Percentiles rank a stretch among this genome's conserved stretches.
Conservation (phyloP, 768 basidiomycete genomes). For the Gloeophyllum trabeum region DNA sequence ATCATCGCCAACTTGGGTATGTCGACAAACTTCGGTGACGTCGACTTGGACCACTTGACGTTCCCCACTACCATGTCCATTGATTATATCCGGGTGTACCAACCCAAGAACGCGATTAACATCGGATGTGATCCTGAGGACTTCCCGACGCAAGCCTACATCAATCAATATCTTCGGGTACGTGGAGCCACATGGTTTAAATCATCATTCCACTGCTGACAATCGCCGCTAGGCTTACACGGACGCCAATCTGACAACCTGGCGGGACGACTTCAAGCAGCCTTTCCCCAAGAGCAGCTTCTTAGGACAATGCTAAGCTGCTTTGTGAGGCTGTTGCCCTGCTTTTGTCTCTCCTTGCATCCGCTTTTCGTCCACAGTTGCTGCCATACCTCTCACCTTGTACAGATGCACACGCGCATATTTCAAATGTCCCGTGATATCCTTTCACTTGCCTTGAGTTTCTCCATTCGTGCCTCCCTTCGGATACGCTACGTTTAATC, state of each 20-base stretch:
- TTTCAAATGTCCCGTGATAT: too few relatives aligned
- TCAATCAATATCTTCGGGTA: conserved; percentile 42
- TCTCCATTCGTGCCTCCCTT: too few relatives aligned
- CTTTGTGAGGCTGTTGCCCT: too few relatives aligned
- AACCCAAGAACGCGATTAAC: conserved; percentile 33
- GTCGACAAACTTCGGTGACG: conserved; percentile 44
- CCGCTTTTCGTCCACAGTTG: too few relatives aligned
- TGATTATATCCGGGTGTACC: conserved; percentile 79
- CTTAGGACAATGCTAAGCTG: conserved; percentile 28
- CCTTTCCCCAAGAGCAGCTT: conserved; percentile 39
- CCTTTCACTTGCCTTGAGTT: too few relatives aligned
- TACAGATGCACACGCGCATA: too few relatives aligned
- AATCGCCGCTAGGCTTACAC: conserved; percentile 59
- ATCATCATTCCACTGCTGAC: background rate
- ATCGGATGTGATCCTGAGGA: conserved; percentile 60
- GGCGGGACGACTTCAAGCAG: conserved; percentile 32
- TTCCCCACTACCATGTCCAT: conserved; percentile 55
- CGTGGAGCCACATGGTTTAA: background rate
- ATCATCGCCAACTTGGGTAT: conserved; percentile 50
- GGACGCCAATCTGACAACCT: conserved; percentile 46
- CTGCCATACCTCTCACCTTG: too few relatives aligned
- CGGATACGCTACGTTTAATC: too few relatives aligned
- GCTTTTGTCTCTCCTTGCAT: too few relatives aligned
- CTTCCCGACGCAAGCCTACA: conserved; percentile 71
- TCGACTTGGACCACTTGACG: conserved; percentile 39